These are phyloP conservation scores for Sporothrix schenckii DNA, from an alignment of 2,329 filamentous ascomycete species.

Conservation along the genomic window DNA sequence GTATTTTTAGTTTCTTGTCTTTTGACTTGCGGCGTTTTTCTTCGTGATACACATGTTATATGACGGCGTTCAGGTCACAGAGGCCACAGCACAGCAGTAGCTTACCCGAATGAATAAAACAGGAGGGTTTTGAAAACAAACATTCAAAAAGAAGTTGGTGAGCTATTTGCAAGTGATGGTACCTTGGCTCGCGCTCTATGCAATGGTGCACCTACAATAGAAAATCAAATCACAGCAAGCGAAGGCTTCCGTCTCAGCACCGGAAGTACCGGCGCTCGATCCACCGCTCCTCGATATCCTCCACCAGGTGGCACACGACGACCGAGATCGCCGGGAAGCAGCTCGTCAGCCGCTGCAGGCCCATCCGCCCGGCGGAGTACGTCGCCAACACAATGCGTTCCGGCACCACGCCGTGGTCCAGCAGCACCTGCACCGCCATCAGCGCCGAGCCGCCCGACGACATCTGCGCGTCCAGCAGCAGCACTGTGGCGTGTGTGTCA, in stretches of 20 bases:
- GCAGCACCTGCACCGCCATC: conserved; percentile 94
- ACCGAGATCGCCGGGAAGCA: conserved; percentile 88
- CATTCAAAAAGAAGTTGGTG: neutral
- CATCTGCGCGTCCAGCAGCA: conserved; percentile 93
- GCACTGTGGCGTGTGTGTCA: conserved; percentile 68
- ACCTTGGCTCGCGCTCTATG: neutral
- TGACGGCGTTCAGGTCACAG: conserved; percentile 9
- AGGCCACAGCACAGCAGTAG: neutral
- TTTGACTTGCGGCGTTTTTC: neutral
- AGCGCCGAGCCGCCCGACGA: conserved; percentile 80
- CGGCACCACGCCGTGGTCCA: conserved; percentile 87
- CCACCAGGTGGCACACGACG: conserved; percentile 79
- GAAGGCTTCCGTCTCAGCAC: conserved; percentile 58
- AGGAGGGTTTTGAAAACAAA: neutral
- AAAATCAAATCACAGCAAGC: neutral
- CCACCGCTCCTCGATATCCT: conserved; percentile 84
- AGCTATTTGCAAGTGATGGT: neutral
- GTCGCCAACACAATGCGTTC: conserved; percentile 89
- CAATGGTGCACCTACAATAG: conserved; percentile 4
- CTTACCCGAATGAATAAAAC: neutral
- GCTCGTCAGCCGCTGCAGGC: conserved; percentile 79
- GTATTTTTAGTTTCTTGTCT: neutral
- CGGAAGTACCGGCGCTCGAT: conserved; percentile 87
- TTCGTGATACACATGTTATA: neutral
- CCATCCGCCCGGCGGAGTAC: conserved; percentile 83